Base-by-base conservation (phyloP, 768 basidiomycete genomes). In the Amylocystis lapponica region DNA sequence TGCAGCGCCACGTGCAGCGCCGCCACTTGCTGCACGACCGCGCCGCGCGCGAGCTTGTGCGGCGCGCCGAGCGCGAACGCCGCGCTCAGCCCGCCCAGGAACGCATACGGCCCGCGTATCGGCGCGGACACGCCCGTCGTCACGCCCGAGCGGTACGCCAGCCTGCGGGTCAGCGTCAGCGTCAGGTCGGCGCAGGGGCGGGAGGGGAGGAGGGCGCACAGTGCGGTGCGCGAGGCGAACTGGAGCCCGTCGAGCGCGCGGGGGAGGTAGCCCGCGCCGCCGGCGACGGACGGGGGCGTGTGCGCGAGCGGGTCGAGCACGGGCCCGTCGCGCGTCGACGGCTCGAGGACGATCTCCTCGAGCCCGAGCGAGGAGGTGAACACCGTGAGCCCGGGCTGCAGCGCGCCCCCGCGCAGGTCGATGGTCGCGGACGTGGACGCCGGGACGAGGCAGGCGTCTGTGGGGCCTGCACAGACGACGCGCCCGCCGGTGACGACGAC, bases 191-290 rank as follows among this genome's bases (percentile, higher is more conserved):
- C 19, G 30, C 14, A 4, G 12, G 22, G 30, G 32, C n/a, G 6
- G 21, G 26, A 12, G 29, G 27, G 20, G 8, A 39, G 29, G 27
- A 6, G 32, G 4, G 46, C 63, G 16, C 31, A 63, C 58, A 66
- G 45, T 1, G 64, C 58, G 46, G 63, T 54, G 13, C 65, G 60
- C 5, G 59, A 60, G 9, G 53, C 57, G 39, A 77, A 84, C 44
- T 71, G 66, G 35, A 85, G 59, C 2, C 78, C 82, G 47, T 84
- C 87, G 7, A 75, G 76, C 7, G 83, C 88, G 13, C 72, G 70
- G 1, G 79, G 66, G 3, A 86, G 56, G 14, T 64, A 61, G 5
- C 66, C 65, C 20, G 66, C 59, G 8, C 72, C 71, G 11, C 58
- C 62, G 2, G 79, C 52, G 39, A 78, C 60, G 6, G 52, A 51